Evolutionary conservation across 352 stramenopile species (phyloP), one percentile per base, ranked within the genome.

Genomic region (Phytophthora pistaciae): DNA sequence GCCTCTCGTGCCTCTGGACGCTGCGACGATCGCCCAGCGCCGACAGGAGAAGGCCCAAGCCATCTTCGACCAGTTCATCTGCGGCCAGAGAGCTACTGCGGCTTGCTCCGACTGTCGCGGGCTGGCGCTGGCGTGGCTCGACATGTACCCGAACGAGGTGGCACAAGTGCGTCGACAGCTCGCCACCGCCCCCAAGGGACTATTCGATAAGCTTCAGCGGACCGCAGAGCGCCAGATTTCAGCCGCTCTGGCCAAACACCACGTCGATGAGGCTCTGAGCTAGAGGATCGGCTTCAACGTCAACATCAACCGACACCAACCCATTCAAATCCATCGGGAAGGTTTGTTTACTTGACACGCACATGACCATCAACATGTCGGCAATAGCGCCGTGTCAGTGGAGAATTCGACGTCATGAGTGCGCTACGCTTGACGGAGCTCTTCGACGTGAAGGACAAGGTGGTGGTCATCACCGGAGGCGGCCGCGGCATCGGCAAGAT

Each of bases 391-490:
- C 14, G 36, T 10, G 31, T 40, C 33, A 44, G 36, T 18, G 36
- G 11, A 44, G 36, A 18, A 18, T 44, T 16, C 6, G 25, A 18
- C 23, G 14, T 5, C 9, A 77, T 66, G 59, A 73, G 55, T 25
- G 21, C 60, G 3, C 65, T 77, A 13, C 55, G 18, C 27, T 53
- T 77, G 14, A 31, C 44, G 21, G 54, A 64, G 4, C 65, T 77
- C 38, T 74, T 68, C 42, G 60, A 57, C 55, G 80, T 94, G 54
- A 78, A 84, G 69, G 77, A 75, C 66, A 91, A 91, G 69, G 68
- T 90, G 21, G 93, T 98, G 18, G 75, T 99, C 13, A 88, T 99
- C 65, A 99, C 95, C 18, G 96, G 95, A 63, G 96, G 96, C 58
- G 94, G 88, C 25, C 84, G 92, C 36, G 94, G 95, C 46, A 98